Evolutionary conservation across 108 stramenopile genomes (phyloP).

Genomic region (Pseudonitzschia multistriata): DNA sequence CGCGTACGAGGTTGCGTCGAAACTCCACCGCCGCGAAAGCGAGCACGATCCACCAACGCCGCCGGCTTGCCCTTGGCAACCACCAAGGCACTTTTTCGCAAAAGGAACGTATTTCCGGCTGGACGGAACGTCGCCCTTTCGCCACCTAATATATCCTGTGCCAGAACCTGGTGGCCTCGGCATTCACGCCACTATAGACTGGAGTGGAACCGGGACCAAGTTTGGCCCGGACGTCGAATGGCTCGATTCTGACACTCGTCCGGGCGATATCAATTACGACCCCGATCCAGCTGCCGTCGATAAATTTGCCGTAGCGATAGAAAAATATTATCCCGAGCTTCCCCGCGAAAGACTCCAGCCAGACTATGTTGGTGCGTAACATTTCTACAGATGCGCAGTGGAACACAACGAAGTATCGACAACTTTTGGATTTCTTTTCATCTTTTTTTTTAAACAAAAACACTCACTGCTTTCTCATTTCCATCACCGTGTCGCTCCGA

Average conservation of each 20-base stretch:
- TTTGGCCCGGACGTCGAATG: constrained; percentile 90
- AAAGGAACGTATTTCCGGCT: constrained; percentile 83
- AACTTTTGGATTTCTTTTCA: background rate
- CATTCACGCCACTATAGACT: constrained; percentile 84
- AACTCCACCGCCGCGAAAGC: constrained; percentile 24
- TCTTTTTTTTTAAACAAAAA: background rate
- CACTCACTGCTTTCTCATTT: background rate
- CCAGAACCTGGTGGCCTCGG: constrained; percentile 84
- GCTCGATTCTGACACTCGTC: constrained; percentile 43
- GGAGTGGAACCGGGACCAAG: constrained; percentile 48
- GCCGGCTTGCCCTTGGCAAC: constrained; percentile 17
- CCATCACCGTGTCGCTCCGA: background rate
- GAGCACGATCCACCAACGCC: background rate
- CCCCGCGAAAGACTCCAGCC: constrained; percentile 49
- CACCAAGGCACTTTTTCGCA: constrained; percentile 73
- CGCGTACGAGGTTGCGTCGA: constrained; percentile 54
- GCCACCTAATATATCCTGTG: constrained; percentile 75
- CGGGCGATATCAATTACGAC: constrained; percentile 55
- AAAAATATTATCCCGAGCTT: constrained; percentile 77
- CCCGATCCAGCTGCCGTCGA: constrained; percentile 47
- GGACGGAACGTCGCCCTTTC: constrained; percentile 64
- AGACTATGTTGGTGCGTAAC: constrained; percentile 64
- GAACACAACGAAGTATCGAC: background rate
- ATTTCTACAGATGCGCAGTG: no score
- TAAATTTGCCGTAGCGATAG: constrained; percentile 66